Evolutionary conservation across 2,329 filamentous ascomycete genomes (phyloP).

Genomic region (Hypoxylon sp.): DNA sequence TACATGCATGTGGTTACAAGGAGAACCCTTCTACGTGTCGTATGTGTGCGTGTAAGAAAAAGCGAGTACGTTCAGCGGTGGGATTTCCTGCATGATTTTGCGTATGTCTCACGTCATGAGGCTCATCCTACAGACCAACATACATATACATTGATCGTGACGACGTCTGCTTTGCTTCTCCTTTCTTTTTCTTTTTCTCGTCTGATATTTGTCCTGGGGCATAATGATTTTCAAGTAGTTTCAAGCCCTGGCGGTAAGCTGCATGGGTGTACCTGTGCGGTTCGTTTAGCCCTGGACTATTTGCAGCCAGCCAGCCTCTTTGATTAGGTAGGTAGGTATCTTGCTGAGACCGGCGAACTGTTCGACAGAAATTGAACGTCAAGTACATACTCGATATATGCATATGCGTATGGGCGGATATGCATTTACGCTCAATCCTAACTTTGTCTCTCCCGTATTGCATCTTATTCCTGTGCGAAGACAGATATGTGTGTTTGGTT

Average conservation of each 20-base stretch:
- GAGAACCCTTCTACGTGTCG: conserved; percentile 32
- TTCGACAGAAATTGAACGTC: conserved; percentile 3
- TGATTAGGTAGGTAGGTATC: too few relatives aligned
- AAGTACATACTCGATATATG: conserved; percentile 9
- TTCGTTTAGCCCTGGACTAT: conserved; percentile 1
- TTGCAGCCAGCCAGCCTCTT: conserved; percentile 23
- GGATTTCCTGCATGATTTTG: conserved; percentile 23
- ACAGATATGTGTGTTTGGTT: conserved; percentile 16
- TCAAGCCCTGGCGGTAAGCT: conserved; percentile 5
- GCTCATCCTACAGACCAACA: conserved; percentile 21
- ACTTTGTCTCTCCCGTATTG: conserved; percentile 11
- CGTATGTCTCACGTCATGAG: conserved; percentile 33
- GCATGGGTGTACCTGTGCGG: conserved; percentile 1
- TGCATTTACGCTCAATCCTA: conserved; percentile 6
- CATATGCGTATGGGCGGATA: conserved; percentile 24
- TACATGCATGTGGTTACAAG: conserved; percentile 25
- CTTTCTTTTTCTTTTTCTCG: conserved; percentile 9
- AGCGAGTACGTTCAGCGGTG: conserved; percentile 12
- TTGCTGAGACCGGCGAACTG: conserved; percentile 8
- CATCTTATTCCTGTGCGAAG: conserved; percentile 2
- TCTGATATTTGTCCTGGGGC: conserved; percentile 8
- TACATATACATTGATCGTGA: background rate
- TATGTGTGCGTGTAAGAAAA: conserved; percentile 6
- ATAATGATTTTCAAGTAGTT: background rate
- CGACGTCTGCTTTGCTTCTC: conserved; percentile 12